Base-by-base conservation (phyloP, 768 basidiomycete species). In the Paxillus rubicundulus region DNA sequence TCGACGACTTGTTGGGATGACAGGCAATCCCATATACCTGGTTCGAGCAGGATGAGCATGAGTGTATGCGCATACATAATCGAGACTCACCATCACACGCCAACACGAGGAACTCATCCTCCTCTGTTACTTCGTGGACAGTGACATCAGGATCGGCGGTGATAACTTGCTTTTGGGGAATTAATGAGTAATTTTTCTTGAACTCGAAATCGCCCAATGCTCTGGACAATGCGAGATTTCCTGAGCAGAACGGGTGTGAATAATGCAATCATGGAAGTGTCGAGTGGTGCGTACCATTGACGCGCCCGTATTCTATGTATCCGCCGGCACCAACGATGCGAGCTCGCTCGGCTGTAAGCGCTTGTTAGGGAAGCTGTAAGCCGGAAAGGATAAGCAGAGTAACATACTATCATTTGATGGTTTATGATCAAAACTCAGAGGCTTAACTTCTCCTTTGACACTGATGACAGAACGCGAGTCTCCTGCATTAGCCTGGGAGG, bases 1-100 rank as follows among this genome's bases (percentile, higher is more conserved):
- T 98, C 89, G 55, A 98, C 78, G 40, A 88, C 91, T 67, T 97
- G 89, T 60, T 99, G 97, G 8, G 93, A 96, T 4, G 82, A 82
- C 36, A 99, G 71, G 66, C 97, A 98, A 69, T 99, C 97, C 97
- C 97, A 99, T 63, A 98, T 99, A 55, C 96, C 95, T 96, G 49
- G 14, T 21, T 24, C 7, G 55, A n/a, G 33, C 42, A 36, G 45
- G 17, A n/a, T 57, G 55, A 55, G 53, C 18, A 36, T 36, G 37
- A 17, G 16, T 16, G 24, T 21, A 30, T 13, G 21, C 1, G 14
- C 14, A 16, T 32, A 17, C 28, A 30, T 12, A n/a, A 39, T 33
- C 47, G 3, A 44, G 34, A 67, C 82, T 32, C 54, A 96, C 95
- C 97, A 70, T 99, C 97, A 69, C 97, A 99, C 27, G 97, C 97